phyloP scores from a whole-genome alignment of 1,139 yeast genomes.

The Nakaseomyces sp. region DNA sequence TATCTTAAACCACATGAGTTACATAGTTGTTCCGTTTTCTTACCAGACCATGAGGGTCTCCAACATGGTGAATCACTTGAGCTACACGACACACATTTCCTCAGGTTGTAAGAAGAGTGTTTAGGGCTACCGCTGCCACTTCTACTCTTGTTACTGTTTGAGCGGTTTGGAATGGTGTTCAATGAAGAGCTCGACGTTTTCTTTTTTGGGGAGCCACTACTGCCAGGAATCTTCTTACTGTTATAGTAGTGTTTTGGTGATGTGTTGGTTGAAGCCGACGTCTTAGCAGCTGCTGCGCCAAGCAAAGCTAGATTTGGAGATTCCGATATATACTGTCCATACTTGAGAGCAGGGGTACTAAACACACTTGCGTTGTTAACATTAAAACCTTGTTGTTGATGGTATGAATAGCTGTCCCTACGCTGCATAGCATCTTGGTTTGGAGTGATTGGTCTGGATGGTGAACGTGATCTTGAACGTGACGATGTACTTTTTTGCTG shows the following conservation, averaged over 20 bases:
- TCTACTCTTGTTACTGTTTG: neutral
- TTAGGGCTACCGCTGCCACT: conserved; percentile 4
- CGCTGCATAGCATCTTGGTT: conserved; percentile 11
- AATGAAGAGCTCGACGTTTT: conserved; percentile 23
- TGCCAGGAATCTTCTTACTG: conserved; percentile 1
- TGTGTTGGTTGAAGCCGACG: conserved; percentile 10
- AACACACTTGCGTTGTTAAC: conserved; percentile 4
- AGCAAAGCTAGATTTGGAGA: neutral
- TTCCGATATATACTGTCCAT: neutral
- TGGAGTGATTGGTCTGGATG: conserved; percentile 16
- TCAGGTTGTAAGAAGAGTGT: conserved; percentile 16
- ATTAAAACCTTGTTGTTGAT: neutral
- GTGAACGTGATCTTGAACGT: conserved; percentile 20
- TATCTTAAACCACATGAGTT: conserved; percentile 93
- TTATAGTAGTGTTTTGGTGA: conserved; percentile 13
- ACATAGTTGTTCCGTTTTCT: conserved; percentile 82
- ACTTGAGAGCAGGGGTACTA: conserved; percentile 4
- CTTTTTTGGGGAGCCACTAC: conserved; percentile 13
- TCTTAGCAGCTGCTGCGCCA: conserved; percentile 2
- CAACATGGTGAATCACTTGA: conserved; percentile 93
- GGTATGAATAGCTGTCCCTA: conserved; percentile 4
- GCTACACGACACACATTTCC: conserved; percentile 84
- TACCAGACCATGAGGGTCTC: conserved; percentile 91
- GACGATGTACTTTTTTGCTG: conserved; percentile 1
- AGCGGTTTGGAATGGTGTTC: conserved; percentile 10